phyloP scores from a whole-genome alignment of 495 filamentous ascomycete genomes.

The Talaromyces ruber region DNA sequence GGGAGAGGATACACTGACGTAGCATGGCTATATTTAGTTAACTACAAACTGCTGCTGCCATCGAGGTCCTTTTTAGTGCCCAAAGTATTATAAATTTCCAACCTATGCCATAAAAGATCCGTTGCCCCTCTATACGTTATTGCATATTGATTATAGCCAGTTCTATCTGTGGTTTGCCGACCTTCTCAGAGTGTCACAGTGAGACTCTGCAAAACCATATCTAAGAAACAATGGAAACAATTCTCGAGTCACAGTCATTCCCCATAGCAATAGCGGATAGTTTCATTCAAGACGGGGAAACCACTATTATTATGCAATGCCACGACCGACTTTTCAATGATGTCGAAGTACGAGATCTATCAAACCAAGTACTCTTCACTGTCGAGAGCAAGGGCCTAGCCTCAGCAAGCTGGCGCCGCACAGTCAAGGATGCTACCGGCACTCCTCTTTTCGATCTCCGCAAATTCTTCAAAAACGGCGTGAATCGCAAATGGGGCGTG shows the following conservation, averaged over 20 bases:
- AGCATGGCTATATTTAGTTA: background rate
- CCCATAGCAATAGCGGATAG: slow-evolving; percentile 6
- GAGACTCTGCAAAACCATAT: background rate
- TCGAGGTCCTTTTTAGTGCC: background rate
- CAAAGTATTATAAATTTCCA: background rate
- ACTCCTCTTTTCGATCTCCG: slow-evolving; percentile 9
- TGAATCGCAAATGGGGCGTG: slow-evolving; percentile 9
- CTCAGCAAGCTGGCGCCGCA: slow-evolving; percentile 2
- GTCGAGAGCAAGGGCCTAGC: background rate
- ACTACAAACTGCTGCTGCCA: too few species aligned
- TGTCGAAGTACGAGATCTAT: slow-evolving; percentile 5
- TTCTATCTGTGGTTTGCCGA: background rate
- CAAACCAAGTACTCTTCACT: slow-evolving; percentile 6
- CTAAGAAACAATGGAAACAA: slow-evolving; percentile 11
- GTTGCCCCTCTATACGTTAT: background rate
- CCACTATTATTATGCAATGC: slow-evolving; percentile 7
- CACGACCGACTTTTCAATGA: slow-evolving; percentile 9
- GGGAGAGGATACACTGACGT: background rate
- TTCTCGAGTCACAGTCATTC: slow-evolving; percentile 4
- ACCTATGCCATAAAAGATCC: too few species aligned
- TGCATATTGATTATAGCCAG: background rate
- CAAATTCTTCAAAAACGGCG: slow-evolving; percentile 2
- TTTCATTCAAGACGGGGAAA: slow-evolving; percentile 7
- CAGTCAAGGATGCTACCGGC: slow-evolving; percentile 5
- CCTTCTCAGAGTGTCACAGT: background rate